phyloP scores from a whole-genome alignment of 2,329 filamentous ascomycete species.

The Leptographium galeiforme region DNA sequence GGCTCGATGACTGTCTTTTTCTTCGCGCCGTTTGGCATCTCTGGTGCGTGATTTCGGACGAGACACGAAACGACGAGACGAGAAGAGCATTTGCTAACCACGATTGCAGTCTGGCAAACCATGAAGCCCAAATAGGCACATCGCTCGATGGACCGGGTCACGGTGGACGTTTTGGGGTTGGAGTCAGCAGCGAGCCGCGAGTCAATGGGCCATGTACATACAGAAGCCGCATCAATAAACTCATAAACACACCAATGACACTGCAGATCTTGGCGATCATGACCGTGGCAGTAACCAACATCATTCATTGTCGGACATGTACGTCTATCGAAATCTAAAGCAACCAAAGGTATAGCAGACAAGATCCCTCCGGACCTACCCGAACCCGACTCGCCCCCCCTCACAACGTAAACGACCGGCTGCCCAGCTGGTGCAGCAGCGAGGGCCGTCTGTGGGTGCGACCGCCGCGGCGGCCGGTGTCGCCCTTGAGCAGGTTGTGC shows the following conservation, averaged over 20 bases:
- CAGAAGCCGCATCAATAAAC: neutral
- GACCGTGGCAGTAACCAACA: too few species aligned
- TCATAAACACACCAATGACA: too few species aligned
- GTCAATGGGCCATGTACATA: constrained; percentile 8
- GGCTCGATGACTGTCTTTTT: constrained; percentile 47
- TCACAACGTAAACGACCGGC: neutral
- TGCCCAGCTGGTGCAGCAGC: constrained; percentile 3
- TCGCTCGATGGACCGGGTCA: neutral
- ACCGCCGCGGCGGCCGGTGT: neutral
- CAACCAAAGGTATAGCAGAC: too few species aligned
- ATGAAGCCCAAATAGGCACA: constrained; percentile 30
- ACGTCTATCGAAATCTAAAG: too few species aligned
- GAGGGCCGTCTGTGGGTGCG: neutral
- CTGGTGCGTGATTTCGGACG: constrained; percentile 30
- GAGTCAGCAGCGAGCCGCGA: neutral
- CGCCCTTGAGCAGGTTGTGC: constrained; percentile 24
- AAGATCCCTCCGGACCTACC: too few species aligned
- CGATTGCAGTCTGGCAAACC: constrained; percentile 33
- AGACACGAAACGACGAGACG: neutral
- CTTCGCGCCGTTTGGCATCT: constrained; percentile 49
- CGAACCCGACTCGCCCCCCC: too few species aligned
- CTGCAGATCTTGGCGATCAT: neutral
- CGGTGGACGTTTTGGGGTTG: neutral
- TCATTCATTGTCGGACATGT: too few species aligned
- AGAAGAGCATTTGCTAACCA: constrained; percentile 4